Evolutionary conservation across 176 grass and related monocot genomes (phyloP), one percentile per base, ranked within the genome.

Genomic region (Avena eriantha): DNA sequence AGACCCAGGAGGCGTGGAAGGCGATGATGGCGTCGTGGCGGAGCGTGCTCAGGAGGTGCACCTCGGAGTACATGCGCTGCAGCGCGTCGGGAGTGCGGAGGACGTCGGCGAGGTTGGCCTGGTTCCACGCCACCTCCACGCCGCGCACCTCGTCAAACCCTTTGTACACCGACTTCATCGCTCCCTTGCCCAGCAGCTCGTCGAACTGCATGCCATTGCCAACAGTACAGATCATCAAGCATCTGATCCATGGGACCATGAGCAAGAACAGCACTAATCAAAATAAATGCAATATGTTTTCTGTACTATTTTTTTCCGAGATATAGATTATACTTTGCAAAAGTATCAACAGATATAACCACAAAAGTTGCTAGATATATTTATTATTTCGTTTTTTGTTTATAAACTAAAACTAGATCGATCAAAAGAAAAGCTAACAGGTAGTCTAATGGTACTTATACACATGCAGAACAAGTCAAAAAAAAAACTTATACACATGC

Each of bases 61-160:
- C 94, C 97, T 99, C 97, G 4, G 92, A 93, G 88, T 99, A 93
- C 85, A 99, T 90, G 46, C 94, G 90, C 60, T 94, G 87, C 51
- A 94, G 74, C 7, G 87, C 90, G 46, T 94, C 94, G 5, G 97
- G 90, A 0, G 89, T 84, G 0, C 90, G 94, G 71, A 94, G 63
- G 8, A 96, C 86, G 64, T 90, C 82, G 59, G n/a, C 15, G 3
- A 98, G 77, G 86, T 82, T 93, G 5, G 94, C 88, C 78, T 96
- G 97, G 87, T 99, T 99, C 97, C 97, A 99, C 0, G 97, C 97
- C 18, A 99, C 94, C 82, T 99, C 97, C 41, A 84, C 85, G 1
- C 97, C 97, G 0, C 83, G 92, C 10, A 72, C 36, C 90, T 96
- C 94, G 77, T 99, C 97, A 53, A 99, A 99, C 11, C 93, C 97